Percentiles rank a stretch among this genome's conserved stretches.
Conservation (phyloP, 2,329 filamentous ascomycete species). For the Leptographium flavum region DNA sequence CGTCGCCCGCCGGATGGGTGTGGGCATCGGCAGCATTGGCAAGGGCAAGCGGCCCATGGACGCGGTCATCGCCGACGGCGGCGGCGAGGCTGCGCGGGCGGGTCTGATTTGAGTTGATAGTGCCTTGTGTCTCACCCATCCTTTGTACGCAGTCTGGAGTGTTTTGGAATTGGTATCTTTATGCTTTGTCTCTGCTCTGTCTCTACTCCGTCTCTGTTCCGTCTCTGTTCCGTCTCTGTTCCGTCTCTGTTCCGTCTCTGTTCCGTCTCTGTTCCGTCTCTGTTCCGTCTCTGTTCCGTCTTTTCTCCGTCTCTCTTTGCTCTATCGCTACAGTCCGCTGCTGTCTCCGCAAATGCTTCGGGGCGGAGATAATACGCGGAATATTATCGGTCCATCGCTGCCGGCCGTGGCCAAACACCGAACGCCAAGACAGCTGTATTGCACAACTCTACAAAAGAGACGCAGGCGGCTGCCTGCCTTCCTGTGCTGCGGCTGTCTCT, state of each 20-base stretch:
- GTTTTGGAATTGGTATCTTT: not conserved
- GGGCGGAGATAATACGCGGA: conserved; percentile 7
- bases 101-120: conserved; percentile 28
- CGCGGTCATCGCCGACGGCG: conserved; percentile 39
- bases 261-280: not conserved
- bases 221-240: not conserved
- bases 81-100: conserved; percentile 45
- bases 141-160: no score
- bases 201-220: not conserved
- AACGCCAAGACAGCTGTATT: no score
- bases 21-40: conserved; percentile 61
- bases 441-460: no score
- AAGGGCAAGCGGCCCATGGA: conserved; percentile 48
- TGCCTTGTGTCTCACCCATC: not conserved
- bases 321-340: no score
- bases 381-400: no score
- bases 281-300: not conserved
- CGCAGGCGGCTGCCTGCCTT: no score
- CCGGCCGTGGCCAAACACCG: no score
- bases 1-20: conserved; percentile 88
- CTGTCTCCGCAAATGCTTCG: not conserved
- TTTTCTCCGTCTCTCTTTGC: not conserved
- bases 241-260: no score
- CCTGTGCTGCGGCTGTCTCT: not conserved
- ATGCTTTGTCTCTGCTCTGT: not conserved